These are phyloP conservation scores for Daldinia concentrica DNA, from an alignment of 495 filamentous ascomycete genomes.

Conservation along the genomic window DNA sequence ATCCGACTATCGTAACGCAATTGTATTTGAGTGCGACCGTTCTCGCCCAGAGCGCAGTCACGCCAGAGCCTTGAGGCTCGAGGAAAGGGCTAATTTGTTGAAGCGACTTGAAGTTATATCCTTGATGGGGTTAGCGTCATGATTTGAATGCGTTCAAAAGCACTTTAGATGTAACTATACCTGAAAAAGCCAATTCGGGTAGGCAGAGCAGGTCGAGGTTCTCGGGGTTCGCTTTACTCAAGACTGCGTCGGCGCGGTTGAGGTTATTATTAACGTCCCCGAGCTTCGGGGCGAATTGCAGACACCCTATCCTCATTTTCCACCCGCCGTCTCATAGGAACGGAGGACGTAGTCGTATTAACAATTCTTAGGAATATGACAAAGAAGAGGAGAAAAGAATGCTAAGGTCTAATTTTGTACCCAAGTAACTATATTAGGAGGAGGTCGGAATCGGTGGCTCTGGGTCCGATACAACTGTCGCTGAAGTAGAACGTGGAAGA, in stretches of 20 bases:
- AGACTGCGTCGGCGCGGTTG: conserved; percentile 73
- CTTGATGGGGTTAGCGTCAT: conserved; percentile 53
- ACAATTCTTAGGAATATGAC: not conserved
- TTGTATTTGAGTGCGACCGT: conserved; percentile 73
- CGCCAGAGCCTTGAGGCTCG: conserved; percentile 79
- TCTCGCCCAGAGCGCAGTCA: conserved; percentile 81
- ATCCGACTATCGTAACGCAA: conserved; percentile 88
- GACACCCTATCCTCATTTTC: conserved; percentile 78
- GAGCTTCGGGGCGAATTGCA: conserved; percentile 81
- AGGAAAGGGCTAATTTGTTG: conserved; percentile 80
- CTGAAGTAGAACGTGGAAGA: not conserved
- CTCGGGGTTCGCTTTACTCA: conserved; percentile 63
- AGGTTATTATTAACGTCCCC: conserved; percentile 83
- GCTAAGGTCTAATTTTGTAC: not conserved
- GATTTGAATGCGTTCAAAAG: not conserved
- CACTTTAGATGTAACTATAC: conserved; percentile 56
- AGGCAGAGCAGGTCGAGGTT: conserved; percentile 78
- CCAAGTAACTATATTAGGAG: not conserved
- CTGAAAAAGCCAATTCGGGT: conserved; percentile 89
- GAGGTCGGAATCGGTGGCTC: not conserved
- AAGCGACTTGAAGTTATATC: conserved; percentile 89
- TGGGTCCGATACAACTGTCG: not conserved
- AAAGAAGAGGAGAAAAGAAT: not conserved
- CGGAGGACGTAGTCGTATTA: conserved; percentile 14
- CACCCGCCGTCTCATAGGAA: not conserved